Percentiles rank a stretch among this genome's conserved stretches.
Conservation (phyloP, 805 yeast genomes). For the Pichia rugopelliculosa region DNA sequence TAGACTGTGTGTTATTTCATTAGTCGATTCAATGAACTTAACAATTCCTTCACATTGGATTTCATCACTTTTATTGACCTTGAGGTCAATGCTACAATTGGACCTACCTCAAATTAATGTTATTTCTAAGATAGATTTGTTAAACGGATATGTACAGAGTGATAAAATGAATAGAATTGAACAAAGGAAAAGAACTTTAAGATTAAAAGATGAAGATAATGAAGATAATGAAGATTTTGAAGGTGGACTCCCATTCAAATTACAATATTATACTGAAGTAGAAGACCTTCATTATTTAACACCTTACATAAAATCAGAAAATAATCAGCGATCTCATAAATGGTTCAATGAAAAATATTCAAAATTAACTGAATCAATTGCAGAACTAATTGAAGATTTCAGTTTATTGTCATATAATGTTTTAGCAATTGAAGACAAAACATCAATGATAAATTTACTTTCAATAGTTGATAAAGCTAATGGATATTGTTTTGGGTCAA, state of each 20-base stretch:
- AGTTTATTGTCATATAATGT: slow-evolving; percentile 86
- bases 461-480: slow-evolving; percentile 80
- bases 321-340: slow-evolving; percentile 54
- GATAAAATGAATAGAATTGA: slow-evolving; percentile 19
- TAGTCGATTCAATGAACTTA: slow-evolving; percentile 75
- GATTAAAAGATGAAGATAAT: background rate
- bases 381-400: slow-evolving; percentile 80
- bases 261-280: slow-evolving; percentile 87
- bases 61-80: slow-evolving; percentile 68
- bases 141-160: slow-evolving; percentile 42
- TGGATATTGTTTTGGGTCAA: slow-evolving; percentile 88
- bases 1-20: slow-evolving; percentile 75
- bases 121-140: slow-evolving; percentile 79
- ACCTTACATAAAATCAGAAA: slow-evolving; percentile 67
- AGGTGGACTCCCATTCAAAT: slow-evolving; percentile 72
- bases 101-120: slow-evolving; percentile 92
- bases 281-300: slow-evolving; percentile 68
- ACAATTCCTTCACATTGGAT: slow-evolving; percentile 86
- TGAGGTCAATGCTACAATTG: slow-evolving; percentile 88
- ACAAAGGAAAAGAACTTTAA: slow-evolving; percentile 12
- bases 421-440: slow-evolving; percentile 82
- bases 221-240: slow-evolving; percentile 22
- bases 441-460: slow-evolving; percentile 79
- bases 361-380: slow-evolving; percentile 65
- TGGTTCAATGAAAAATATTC: slow-evolving; percentile 40